Percentiles rank a stretch among this genome's conserved stretches.
These are phyloP conservation scores for Lactifluus volemus DNA, from an alignment of 768 basidiomycete genomes.

Conservation along the genomic window DNA sequence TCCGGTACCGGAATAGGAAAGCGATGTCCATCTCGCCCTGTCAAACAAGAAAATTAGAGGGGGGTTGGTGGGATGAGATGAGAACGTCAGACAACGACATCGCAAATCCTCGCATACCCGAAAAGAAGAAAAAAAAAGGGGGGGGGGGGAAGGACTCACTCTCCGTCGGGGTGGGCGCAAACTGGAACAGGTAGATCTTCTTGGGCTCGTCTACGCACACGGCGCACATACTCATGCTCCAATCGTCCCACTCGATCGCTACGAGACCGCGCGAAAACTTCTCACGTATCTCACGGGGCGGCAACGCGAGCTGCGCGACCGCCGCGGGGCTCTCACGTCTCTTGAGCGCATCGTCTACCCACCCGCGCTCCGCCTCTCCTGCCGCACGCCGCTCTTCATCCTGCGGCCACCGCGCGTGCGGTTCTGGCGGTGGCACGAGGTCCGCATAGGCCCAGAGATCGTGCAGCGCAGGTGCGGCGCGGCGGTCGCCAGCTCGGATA, in stretches of 20 bases:
- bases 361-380: constrained; percentile 18
- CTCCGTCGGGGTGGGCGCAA: constrained; percentile 17
- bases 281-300: constrained; percentile 7
- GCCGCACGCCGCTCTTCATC: constrained; percentile 13
- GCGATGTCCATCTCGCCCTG: constrained; percentile 17
- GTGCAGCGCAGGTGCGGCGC: constrained; percentile 5
- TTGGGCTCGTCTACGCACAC: constrained; percentile 12
- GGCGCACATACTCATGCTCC: constrained; percentile 14
- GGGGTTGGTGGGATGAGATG: too few relatives aligned
- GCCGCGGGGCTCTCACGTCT: constrained; percentile 10
- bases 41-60: neutral
- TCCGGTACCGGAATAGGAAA: constrained; percentile 16
- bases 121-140: neutral
- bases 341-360: constrained; percentile 11
- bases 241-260: constrained; percentile 18
- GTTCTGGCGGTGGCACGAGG: constrained; percentile 2
- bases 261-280: constrained; percentile 8
- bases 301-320: constrained; percentile 13
- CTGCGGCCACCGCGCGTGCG: constrained; percentile 13
- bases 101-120: neutral
- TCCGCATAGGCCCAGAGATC: constrained; percentile 18
- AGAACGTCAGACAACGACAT: neutral
- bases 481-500: constrained; percentile 11
- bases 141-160: neutral
- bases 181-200: constrained; percentile 17